Base-by-base conservation (phyloP, 805 yeast species). In the Wickerhamomyces queroliae region DNA sequence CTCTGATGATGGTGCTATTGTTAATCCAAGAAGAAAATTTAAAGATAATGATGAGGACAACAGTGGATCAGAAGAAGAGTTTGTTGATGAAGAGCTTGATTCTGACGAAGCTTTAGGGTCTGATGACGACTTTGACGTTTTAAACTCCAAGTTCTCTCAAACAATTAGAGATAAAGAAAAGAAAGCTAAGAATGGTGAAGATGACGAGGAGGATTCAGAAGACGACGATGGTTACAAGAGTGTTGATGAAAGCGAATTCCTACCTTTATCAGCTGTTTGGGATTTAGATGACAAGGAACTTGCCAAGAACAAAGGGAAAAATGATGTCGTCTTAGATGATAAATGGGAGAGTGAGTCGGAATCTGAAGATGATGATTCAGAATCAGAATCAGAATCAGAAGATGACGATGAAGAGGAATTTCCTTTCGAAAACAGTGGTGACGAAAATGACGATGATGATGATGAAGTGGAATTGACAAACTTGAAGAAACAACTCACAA, bases 101-200 rank as follows among this genome's bases (percentile, higher is more conserved):
- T 86, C 95, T 1, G 96, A 89, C 58, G 96, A 84, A 50, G 96
- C 95, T 0, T 62, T 86, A 43, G 95, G 93, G 1, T 81, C 93
- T 0, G 95, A 75, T 42, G 90, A 83, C 48, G 87, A 79, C 38
- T 76, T 72, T 42, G 86, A 79, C 40, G 73, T 69, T 7, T 60
- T 80, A 49, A 73, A 76, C 58, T 76, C 85, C 23, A 82, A 76
- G 54, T 76, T 81, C 46, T 79, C 88, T 6, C 86, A 82, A 52
- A 75, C 83, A 12, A 62, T 80, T 33, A 74, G 88, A 61, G 87
- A 80, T 55, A 68, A 67, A 44, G 58, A 55, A 28, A 70, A 67
- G 50, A 59, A 55, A 41, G 49, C 50, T 25, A 66, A 66, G 49
- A 52, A 52, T 24, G 61, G 53, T 21, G 59, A 56, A 24, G 55